A percentile compares a stretch with the other conserved stretches of the same genome.
These are phyloP conservation scores for Tetrastigma voinierianum DNA, from an alignment of 164 flowering plant species.

Conservation along the genomic window DNA sequence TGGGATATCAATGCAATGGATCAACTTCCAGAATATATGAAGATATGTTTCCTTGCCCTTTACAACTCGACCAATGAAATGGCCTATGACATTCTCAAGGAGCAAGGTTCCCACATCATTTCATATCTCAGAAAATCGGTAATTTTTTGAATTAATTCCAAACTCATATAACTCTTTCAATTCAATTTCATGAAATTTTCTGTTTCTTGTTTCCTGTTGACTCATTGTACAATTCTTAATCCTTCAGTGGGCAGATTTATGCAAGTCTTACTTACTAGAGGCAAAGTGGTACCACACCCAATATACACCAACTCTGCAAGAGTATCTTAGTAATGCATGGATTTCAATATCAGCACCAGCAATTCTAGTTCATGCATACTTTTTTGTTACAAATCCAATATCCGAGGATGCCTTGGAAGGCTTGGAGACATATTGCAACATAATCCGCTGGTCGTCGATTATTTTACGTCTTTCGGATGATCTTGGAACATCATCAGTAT, in stretches of 20 bases:
- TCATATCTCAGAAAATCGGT: no score
- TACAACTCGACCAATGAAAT: background rate
- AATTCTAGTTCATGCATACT: background rate
- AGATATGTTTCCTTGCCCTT: background rate
- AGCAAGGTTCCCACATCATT: background rate
- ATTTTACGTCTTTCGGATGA: constrained; percentile 24
- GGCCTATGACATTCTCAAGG: background rate
- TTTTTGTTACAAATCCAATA: background rate
- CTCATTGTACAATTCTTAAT: no score
- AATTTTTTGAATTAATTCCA: no score
- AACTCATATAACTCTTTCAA: no score
- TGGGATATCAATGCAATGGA: background rate
- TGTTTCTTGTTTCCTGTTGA: no score
- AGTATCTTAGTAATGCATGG: constrained; percentile 26
- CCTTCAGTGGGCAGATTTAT: constrained; percentile 24
- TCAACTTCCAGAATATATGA: background rate
- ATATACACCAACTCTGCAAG: constrained; percentile 19
- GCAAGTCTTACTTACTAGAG: constrained; percentile 16
- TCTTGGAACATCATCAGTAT: constrained; percentile 32
- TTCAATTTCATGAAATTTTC: no score
- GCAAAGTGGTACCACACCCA: constrained; percentile 18
- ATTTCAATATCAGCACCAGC: constrained; percentile 6
- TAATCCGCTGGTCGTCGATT: constrained; percentile 11
- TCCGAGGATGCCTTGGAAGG: constrained; percentile 8
- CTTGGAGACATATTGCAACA: constrained; percentile 8